Conservation (phyloP, 805 yeast genomes). For the Cyberlindnera euphorbiiphila region DNA sequence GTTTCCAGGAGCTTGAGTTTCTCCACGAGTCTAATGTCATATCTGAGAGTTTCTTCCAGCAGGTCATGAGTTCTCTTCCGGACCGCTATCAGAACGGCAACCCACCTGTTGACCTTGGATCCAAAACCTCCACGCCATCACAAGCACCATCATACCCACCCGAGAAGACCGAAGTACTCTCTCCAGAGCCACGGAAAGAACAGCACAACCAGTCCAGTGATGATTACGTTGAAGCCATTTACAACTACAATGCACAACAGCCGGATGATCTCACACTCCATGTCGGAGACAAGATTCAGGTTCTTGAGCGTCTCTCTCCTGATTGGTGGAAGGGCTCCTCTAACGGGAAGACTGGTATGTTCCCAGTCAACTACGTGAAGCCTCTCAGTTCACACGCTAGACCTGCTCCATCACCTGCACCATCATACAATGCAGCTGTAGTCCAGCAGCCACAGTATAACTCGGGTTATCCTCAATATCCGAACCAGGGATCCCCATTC, state of each 20-base stretch:
- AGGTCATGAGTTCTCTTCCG: slow-evolving; percentile 53
- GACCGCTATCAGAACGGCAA: slow-evolving; percentile 48
- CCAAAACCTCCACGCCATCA: slow-evolving; percentile 17
- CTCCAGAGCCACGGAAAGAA: slow-evolving; percentile 21
- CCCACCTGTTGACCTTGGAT: slow-evolving; percentile 40
- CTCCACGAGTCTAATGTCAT: slow-evolving; percentile 72
- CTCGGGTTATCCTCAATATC: slow-evolving; percentile 28
- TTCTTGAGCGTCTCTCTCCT: slow-evolving; percentile 67
- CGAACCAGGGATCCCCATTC: slow-evolving; percentile 29
- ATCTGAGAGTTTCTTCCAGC: slow-evolving; percentile 48
- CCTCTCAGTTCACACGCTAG: slow-evolving; percentile 11
- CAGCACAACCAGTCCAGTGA: slow-evolving; percentile 10
- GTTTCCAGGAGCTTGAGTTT: slow-evolving; percentile 66
- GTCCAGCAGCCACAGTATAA: slow-evolving; percentile 37
- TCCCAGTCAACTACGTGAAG: slow-evolving; percentile 85
- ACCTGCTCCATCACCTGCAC: slow-evolving; percentile 9
- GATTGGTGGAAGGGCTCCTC: slow-evolving; percentile 91
- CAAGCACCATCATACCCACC: slow-evolving; percentile 36
- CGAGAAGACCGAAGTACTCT: slow-evolving; percentile 7
- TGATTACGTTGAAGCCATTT: slow-evolving; percentile 62
- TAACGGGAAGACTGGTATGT: slow-evolving; percentile 66
- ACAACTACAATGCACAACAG: slow-evolving; percentile 72
- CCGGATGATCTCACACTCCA: slow-evolving; percentile 64
- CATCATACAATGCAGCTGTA: slow-evolving; percentile 14
- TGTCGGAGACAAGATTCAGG: slow-evolving; percentile 65